Base-by-base conservation (phyloP, 495 filamentous ascomycete species). In the Penicillium robsamsonii region DNA sequence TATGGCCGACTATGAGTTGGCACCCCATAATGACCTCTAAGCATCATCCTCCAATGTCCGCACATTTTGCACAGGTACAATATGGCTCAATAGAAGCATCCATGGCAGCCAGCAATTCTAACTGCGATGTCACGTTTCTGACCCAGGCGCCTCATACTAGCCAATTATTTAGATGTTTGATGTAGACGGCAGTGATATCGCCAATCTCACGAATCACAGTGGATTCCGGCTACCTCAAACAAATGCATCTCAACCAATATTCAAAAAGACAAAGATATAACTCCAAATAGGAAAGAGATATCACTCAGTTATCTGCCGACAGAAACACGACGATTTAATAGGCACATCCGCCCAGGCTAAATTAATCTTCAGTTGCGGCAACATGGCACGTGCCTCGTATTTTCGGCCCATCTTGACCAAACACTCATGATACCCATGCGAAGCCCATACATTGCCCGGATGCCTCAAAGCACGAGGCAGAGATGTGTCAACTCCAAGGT, bases 371-470 rank as follows among this genome's bases (percentile, higher is more conserved):
- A 88, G 60, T 57, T 79, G 75, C 6, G 72, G 72, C 48, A 75
- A 65, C 7, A 87, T 54, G 22, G 77, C 69, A 15, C 65, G 62
- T 0, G 83, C 83, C 58, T 87, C 85, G 0, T 62, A 69, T 4
- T 48, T 55, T 2, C 79, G 61, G 0, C 79, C 79, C 40, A 87
- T 56, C 50, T 67, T 80, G 11, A 70, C 57, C 40, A 87, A 53
- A 62, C 86, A 87, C 70, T 89, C 86, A 53, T 87, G 76, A 50
- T 79, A 81, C 0, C 86, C 86, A 60, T 87, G 83, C 45, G 88
- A 72, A 29, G 84, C 77, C 85, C 85, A 89, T 4, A 89, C 81
- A 59, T 89, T 89, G 46, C 82, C 84, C 1, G 79, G 81, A 63
- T 88, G 85, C 43, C 79, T 81, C 46, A 81, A 66, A 0, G 84